Conservation (phyloP, 2,329 filamentous ascomycete genomes). For the Berkeleyomyces basicola region DNA sequence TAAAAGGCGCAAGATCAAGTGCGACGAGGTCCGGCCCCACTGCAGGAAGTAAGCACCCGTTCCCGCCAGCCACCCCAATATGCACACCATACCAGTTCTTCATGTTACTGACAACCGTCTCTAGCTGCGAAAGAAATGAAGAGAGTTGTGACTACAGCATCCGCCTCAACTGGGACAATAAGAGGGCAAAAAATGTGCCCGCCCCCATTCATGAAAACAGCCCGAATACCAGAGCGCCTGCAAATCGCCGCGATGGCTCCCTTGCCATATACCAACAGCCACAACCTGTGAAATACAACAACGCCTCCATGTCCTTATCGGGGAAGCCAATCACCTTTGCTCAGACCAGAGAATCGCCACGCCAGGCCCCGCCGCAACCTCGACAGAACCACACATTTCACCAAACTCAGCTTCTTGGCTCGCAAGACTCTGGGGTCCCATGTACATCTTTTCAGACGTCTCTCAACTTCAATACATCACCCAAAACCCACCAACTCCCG, state of each 20-base stretch:
- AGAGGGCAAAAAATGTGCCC: constrained; percentile 21
- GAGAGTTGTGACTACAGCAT: constrained; percentile 70
- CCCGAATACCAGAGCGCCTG: constrained; percentile 16
- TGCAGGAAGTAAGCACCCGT: constrained; percentile 41
- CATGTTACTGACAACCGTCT: neutral
- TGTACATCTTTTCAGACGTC: neutral
- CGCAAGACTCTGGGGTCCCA: neutral
- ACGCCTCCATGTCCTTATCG: constrained; percentile 13
- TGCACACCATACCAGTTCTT: neutral
- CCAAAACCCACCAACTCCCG: no score
- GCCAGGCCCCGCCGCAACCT: no score
- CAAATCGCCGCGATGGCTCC: constrained; percentile 21
- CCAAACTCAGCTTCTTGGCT: neutral
- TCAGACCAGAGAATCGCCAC: neutral
- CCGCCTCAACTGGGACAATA: constrained; percentile 64
- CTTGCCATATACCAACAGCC: constrained; percentile 16
- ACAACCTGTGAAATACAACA: constrained; percentile 15
- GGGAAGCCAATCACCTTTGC: constrained; percentile 5
- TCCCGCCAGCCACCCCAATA: neutral
- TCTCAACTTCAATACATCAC: neutral
- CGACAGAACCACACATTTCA: neutral
- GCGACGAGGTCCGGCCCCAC: constrained; percentile 58
- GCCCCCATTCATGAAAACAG: constrained; percentile 8
- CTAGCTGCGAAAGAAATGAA: constrained; percentile 48
- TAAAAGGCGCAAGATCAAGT: constrained; percentile 58